Evolutionary conservation across 805 yeast species (phyloP), one percentile per base, ranked within the genome.

Genomic region (Saccharomyces mikatae): DNA sequence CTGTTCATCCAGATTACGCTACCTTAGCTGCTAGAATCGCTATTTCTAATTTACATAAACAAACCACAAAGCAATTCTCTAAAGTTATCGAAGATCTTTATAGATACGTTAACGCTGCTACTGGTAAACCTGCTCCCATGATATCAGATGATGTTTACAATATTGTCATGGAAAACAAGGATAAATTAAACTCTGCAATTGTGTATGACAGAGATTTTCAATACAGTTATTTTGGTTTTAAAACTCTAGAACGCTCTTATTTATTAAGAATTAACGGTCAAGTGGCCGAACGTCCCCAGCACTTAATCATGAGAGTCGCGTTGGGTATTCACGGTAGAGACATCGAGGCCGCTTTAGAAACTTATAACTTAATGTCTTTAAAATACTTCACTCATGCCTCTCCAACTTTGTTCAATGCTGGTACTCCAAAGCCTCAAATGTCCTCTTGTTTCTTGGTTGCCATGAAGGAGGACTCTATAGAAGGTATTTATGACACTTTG

Each of bases 1-100:
- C 97, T 14, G 81, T 87, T 58, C 98, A 92, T 71, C 97, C 97
- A n/a, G 97, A 92, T 73, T 91, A 92, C 64, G 96, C 97, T 31
- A 82, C 83, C 46, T 78, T 90, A 62, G 97, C 97, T 53, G 97
- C 97, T 26, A 83, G 98, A 72, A 83, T 92, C 55, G 97, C 97
- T 28, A 84, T 92, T 49, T 86, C 96, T 47, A 88, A 89, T 71
- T 77, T 92, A 66, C 97, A 92, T 76, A 89, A 88, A 72, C 94
- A 87, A 73, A 88, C 96, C 52, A 84, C 86, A 59, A 84, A 86
- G 71, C 84, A 79, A 68, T 90, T 86, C 65, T 82, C 91, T 48
- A 82, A 82, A 61, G 91, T 87, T 53, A 72, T 85, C 53, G 77
- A 79, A 60, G 82, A 82, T 54, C 76, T 91, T 63, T 86, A 83